Base-by-base conservation (phyloP, 1,139 yeast species). In the Tardiomyces blankii region DNA sequence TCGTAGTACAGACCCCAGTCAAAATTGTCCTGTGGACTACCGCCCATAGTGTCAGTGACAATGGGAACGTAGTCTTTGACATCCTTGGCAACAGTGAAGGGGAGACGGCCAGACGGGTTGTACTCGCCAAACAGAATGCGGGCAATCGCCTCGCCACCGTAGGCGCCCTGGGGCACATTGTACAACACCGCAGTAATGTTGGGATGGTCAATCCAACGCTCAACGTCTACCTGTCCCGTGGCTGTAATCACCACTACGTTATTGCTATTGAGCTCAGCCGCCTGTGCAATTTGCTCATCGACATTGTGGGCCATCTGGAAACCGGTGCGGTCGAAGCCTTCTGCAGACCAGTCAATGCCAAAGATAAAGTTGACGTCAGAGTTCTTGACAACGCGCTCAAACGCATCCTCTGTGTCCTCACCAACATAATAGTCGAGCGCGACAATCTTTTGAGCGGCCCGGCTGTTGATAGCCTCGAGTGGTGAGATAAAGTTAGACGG, bases 101-200 rank as follows among this genome's bases (percentile, higher is more conserved):
- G 83, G 42, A 79, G 65, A 52, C 74, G 72, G 2, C 84, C 85
- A 19, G 80, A 74, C 7, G 84, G 84, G 52, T 75, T 75, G 18
- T 65, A 68, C 39, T 74, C 80, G 1, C 85, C 85, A 62, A 77
- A 79, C 45, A 75, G 59, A 14, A 74, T 58, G 27, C 74, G 75
- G 1, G 74, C 74, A 38, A 74, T 64, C 13, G 72, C 74, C 52
- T 65, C 51, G 46, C 73, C 77, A 51, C 68, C 70, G 59, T 65
- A 76, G 56, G 79, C 81, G 21, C 84, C 84, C 46, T 75, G 68
- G 3, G 82, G 81, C 13, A 80, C 72, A 6, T 78, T 66, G 56
- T 67, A 76, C 16, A 79, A 49, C 3, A 78, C 79, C 1, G 73
- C 83, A 30, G 76, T 78, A 39, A 78, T 73, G 54, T 76, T 77